Percentiles rank a stretch among this genome's conserved stretches.
Conservation (phyloP, 352 stramenopile species). For the Bremia lactucae region DNA sequence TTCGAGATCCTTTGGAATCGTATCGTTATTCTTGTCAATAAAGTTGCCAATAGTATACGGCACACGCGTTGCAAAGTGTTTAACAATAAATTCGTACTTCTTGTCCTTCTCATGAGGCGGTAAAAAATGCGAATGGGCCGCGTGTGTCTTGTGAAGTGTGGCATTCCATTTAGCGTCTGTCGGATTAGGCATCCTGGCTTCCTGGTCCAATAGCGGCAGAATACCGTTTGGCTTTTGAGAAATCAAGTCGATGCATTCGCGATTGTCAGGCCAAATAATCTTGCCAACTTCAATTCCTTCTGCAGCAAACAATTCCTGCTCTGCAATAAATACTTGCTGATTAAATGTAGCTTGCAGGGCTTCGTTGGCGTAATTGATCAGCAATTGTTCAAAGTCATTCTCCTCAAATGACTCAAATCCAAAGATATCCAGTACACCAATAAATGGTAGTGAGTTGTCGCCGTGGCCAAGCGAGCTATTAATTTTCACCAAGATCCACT, state of each 20-base stretch:
- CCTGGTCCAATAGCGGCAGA: conserved; percentile 65
- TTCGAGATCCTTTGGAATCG: conserved; percentile 86
- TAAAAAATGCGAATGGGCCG: conserved; percentile 59
- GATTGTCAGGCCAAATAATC: conserved; percentile 77
- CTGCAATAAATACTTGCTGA: conserved; percentile 83
- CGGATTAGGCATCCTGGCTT: conserved; percentile 71
- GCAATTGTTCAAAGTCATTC: conserved; percentile 87
- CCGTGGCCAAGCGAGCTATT: conserved; percentile 78
- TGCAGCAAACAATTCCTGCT: conserved; percentile 66
- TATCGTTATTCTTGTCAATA: conserved; percentile 95
- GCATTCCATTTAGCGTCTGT: conserved; percentile 82
- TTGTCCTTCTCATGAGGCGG: conserved; percentile 80
- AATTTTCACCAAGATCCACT: conserved; percentile 73
- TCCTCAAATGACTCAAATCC: conserved; percentile 93
- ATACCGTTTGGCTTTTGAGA: conserved; percentile 73
- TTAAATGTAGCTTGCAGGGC: conserved; percentile 84
- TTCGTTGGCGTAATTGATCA: conserved; percentile 89
- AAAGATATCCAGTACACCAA: conserved; percentile 96
- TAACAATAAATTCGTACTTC: conserved; percentile 91
- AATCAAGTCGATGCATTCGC: conserved; percentile 80
- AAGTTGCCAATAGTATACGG: conserved; percentile 93
- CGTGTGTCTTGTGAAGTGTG: conserved; percentile 71
- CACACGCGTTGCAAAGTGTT: conserved; percentile 93
- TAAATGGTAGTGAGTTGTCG: conserved; percentile 65
- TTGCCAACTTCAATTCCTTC: conserved; percentile 81